A percentile compares a stretch with the other conserved stretches of the same genome.
Evolutionary conservation across 2,329 filamentous ascomycete species (phyloP).

Genomic region (Dactylellina haptotyla): DNA sequence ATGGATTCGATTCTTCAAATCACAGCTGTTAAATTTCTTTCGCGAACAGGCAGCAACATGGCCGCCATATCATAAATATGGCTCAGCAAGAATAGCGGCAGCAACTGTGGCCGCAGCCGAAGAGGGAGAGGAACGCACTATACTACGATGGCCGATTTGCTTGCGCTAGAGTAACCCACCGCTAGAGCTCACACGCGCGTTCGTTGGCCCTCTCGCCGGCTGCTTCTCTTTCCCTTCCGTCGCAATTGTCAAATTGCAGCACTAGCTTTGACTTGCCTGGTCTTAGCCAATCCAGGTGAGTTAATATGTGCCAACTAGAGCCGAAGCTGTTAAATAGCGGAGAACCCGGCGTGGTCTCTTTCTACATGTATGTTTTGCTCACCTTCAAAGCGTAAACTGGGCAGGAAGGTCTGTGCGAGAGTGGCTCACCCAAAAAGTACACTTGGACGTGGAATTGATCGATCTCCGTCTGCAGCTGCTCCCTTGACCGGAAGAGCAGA

Average conservation of each 20-base stretch:
- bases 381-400: conserved; percentile 25
- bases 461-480: not conserved
- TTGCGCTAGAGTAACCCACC: conserved; percentile 6
- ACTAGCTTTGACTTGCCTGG: not conserved
- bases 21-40: not conserved
- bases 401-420: conserved; percentile 47
- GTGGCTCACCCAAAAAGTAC: conserved; percentile 4
- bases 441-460: conserved; percentile 1
- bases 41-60: not conserved
- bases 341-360: not conserved
- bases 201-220: not conserved
- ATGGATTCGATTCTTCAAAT: conserved; percentile 11
- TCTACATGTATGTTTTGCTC: not conserved
- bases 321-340: not conserved
- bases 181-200: conserved; percentile 27
- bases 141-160: conserved; percentile 9
- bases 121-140: conserved; percentile 23
- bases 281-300: conserved; percentile 2
- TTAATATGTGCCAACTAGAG: conserved; percentile 4
- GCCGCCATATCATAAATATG: too few species aligned
- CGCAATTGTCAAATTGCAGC: not conserved
- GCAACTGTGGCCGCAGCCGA: too few species aligned
- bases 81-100: too few species aligned
- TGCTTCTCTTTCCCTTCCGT: conserved; percentile 1
- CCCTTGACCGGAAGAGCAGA: not conserved